Evolutionary conservation across 169 alveolate species (phyloP), one percentile per base, ranked within the genome.

Genomic region (Cryptosporidium baileyi): DNA sequence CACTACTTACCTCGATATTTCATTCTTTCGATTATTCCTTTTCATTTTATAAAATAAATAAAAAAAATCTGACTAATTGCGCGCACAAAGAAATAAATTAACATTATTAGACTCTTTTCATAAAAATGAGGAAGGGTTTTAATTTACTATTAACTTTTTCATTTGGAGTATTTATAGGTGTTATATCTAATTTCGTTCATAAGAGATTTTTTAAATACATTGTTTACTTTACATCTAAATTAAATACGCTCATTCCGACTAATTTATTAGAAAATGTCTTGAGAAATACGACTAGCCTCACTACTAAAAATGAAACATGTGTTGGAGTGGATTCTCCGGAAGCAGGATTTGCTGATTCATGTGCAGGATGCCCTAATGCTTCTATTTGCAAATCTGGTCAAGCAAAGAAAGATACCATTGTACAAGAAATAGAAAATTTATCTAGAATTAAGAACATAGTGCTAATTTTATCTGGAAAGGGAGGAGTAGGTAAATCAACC

Each of bases 401-500:
- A 80, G 90, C 98, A 59, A 74, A 92, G 80, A 62, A 80, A 59
- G n/a, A n/a, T n/a, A n/a, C n/a, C n/a, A n/a, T n/a, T n/a, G n/a
- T n/a, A n/a, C 91, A 81, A 65, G 89, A 36, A 28, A 80, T 80
- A 61, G 91, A 89, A 57, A 95, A 95, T 63, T 92, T 98, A 80
- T 51, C 82, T 34, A 88, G 91, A 51, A 96, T 98, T 9, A 95
- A 94, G 85, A 88, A 91, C 67, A 95, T 95, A 45, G 91, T 97
- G 15, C 82, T 98, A 30, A 93, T 98, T 0, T 88, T 97, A 22
- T 96, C 99, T 28, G 99, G 99, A 0, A 98, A 98, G 89, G 99
- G 99, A n/a, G 99, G 99, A 3, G 99, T 98, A n/a, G 99, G 99
- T 11, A 98, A 98, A 88, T 94, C 98, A 60, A 97, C 99, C 1